Conservation (phyloP, 2,329 filamentous ascomycete genomes). For the Tympanopsis confertula region DNA sequence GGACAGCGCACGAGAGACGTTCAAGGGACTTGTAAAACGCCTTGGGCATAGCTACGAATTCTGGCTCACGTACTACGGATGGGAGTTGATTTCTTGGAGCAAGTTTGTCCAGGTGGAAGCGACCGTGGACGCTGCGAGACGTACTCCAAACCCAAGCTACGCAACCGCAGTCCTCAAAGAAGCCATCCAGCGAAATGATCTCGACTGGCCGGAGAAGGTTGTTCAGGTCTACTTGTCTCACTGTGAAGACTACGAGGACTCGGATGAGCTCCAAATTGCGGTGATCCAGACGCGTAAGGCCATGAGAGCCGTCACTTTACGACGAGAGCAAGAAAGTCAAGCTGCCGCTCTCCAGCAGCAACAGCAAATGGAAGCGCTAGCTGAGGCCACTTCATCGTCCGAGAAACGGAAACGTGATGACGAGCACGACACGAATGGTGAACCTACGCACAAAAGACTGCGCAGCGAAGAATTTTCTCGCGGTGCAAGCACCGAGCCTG, state of each 20-base stretch:
- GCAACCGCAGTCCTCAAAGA: slow-evolving; percentile 69
- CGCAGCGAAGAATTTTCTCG: slow-evolving; percentile 41
- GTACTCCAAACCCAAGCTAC: slow-evolving; percentile 52
- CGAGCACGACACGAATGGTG: not conserved
- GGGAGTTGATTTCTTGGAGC: slow-evolving; percentile 61
- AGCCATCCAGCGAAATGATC: slow-evolving; percentile 46
- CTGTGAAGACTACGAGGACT: slow-evolving; percentile 82
- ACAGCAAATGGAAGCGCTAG: slow-evolving; percentile 18
- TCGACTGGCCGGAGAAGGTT: slow-evolving; percentile 70
- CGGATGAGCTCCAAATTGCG: slow-evolving; percentile 62
- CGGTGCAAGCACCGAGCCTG: slow-evolving; percentile 8
- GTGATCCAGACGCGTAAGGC: slow-evolving; percentile 63
- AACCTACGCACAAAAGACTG: slow-evolving; percentile 37
- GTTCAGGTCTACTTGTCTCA: slow-evolving; percentile 65
- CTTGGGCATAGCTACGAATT: slow-evolving; percentile 77
- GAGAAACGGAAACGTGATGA: slow-evolving; percentile 3
- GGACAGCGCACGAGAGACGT: slow-evolving; percentile 66
- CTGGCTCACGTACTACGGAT: slow-evolving; percentile 84
- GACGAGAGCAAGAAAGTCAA: slow-evolving; percentile 53
- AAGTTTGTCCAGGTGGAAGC: slow-evolving; percentile 38
- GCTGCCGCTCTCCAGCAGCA: slow-evolving; percentile 28
- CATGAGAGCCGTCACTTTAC: slow-evolving; percentile 48
- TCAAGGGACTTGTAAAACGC: slow-evolving; percentile 57
- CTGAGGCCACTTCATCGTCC: slow-evolving; percentile 6
- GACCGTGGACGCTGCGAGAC: slow-evolving; percentile 27